Base-by-base conservation (phyloP, 2,329 filamentous ascomycete genomes). In the Setomelanomma holmii region DNA sequence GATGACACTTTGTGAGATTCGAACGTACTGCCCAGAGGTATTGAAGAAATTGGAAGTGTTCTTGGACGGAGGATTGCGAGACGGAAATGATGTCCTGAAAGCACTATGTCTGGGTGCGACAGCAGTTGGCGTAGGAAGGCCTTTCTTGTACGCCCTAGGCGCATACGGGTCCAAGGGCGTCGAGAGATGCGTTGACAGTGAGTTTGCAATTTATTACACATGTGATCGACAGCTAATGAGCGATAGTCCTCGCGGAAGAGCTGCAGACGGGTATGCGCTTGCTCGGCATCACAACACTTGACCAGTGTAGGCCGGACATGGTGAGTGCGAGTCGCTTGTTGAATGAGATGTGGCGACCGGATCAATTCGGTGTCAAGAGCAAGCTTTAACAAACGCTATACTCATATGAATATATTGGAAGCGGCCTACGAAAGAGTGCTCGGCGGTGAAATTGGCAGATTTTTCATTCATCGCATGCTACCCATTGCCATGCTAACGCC, bases 261-360 rank as follows among this genome's bases (percentile, higher is more conserved):
- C 69, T 89, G 4, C 82, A 86, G 59, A 87, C 83, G 1, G 85
- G 85, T 1, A 89, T 89, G 86, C 80, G 82, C 21, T 79, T 88
- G 68, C 82, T 86, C 51, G 87, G 87, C 1, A 78, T 89, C 27
- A 87, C 84, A 1, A 80, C 83, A 55, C 72, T 89, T 8, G 79
- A 82, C 46, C 79, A 87, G 64, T 79, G 86, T 4, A 82, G 86
- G 57, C 84, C 86, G 1, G 85, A 86, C 0, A 75, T 87, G 67
- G 71, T 89, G 20, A 86, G 88, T 54, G 60, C 69, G 4, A 64
- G 53, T n/a, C 63, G 68, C 5, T 40, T 73, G 27, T 40, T 73
- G 48, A 73, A 73, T 42, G 67, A 72, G 33, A 73, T 73, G 67
- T 73, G 67, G 67, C 56, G 64, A 10, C 70, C 70, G 3, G 69